Base-by-base conservation (phyloP, 306 rosid species). In the Morella rubra region DNA sequence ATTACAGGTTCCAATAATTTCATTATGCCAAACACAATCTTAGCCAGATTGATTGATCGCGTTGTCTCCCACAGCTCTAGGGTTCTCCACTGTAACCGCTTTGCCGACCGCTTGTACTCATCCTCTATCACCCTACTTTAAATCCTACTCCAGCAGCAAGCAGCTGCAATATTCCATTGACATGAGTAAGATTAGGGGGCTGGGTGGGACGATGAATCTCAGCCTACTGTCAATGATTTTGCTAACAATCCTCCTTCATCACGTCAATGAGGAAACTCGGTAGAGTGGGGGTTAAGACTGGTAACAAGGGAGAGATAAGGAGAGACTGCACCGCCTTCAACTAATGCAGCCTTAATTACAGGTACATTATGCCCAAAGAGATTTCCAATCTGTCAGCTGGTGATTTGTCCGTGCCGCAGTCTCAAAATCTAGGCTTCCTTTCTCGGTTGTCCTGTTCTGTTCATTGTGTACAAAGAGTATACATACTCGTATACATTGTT, bases 241-340 rank as follows among this genome's bases (percentile, higher is more conserved):
- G 95, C 96, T 0, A 91, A 87, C 44, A 83, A 49, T 51, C 67
- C 79, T 0, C 96, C 1, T 94, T 93, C 77, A 78, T 45, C 15
- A 4, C 72, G 0, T 96, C 98, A 41, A 94, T 91, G 71, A 90
- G 71, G 81, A 89, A 87, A 85, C 97, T 94, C 3, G 96, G 95
- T 4, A 89, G 96, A 73, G 94, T 91, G 0, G 95, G 96, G 0
- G 84, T 94, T 2, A 94, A 94, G 87, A 86, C 88, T 11, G 93
- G 97, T 12, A 72, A 22, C 0, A n/a, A 45, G 0, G 98, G 97
- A 0, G 80, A 90, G 83, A 78, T 91, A 47, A 85, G 94, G 72
- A 85, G 1, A 50, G 93, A 91, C 71, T 91, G 94, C 79, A 7
- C 90, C 0, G 56, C 79, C 18, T 91, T 93, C 81, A 91, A 93